These are phyloP conservation scores for Exserohilum rostratum DNA, from an alignment of 2,329 filamentous ascomycete genomes.

Conservation along the genomic window DNA sequence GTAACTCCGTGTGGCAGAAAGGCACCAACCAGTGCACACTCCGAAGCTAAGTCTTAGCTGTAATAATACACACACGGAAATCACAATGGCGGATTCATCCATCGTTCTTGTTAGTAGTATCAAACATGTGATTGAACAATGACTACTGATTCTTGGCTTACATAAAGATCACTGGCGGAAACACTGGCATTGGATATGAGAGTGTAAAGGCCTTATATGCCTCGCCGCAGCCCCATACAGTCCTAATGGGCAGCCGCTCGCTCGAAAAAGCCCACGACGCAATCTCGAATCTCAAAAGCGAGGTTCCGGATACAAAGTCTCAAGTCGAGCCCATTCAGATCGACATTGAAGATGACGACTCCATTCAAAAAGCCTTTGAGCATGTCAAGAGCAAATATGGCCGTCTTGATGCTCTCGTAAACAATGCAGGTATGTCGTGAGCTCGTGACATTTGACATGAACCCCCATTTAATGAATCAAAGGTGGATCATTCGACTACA, in stretches of 20 bases:
- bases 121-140: too few species aligned
- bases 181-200: constrained; percentile 66
- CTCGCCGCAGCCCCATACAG: constrained; percentile 57
- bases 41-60: too few species aligned
- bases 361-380: constrained; percentile 56
- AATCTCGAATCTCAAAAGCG: constrained; percentile 45
- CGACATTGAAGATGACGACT: constrained; percentile 61
- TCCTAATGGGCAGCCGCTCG: constrained; percentile 63
- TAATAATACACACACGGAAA: background rate
- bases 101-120: constrained; percentile 51
- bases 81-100: constrained; percentile 30
- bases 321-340: constrained; percentile 57
- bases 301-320: constrained; percentile 51
- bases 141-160: background rate
- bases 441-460: background rate
- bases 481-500: constrained; percentile 55
- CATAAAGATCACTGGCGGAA: constrained; percentile 61
- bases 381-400: constrained; percentile 52
- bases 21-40: too few species aligned
- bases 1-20: background rate
- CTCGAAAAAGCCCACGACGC: constrained; percentile 56
- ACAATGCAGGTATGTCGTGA: constrained; percentile 59
- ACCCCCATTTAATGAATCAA: background rate
- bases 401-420: constrained; percentile 60
- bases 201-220: constrained; percentile 60